phyloP scores from a whole-genome alignment of 2,329 filamentous ascomycete species.

The Lizonia empirigonia region DNA sequence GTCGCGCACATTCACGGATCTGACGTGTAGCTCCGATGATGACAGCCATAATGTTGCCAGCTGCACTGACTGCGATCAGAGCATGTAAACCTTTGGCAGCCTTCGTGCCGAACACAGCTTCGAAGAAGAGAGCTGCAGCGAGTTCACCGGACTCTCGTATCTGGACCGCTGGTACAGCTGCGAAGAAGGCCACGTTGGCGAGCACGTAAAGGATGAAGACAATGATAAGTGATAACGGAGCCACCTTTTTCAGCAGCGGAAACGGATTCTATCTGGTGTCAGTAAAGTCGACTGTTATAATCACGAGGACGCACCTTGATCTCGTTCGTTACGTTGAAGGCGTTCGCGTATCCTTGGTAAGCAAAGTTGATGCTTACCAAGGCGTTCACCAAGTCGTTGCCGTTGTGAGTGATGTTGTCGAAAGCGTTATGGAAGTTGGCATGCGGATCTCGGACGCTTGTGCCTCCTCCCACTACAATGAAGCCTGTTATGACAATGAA shows the following conservation, averaged over 20 bases:
- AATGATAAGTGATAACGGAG: constrained; percentile 56
- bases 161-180: constrained; percentile 50
- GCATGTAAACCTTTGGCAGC: constrained; percentile 61
- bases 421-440: constrained; percentile 38
- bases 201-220: constrained; percentile 51
- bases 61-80: constrained; percentile 34
- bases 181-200: constrained; percentile 35
- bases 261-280: constrained; percentile 58
- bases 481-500: constrained; percentile 52
- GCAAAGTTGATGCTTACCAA: constrained; percentile 43
- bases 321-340: constrained; percentile 44
- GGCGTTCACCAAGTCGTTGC: constrained; percentile 38
- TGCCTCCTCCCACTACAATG: constrained; percentile 37
- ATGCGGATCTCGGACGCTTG: constrained; percentile 31
- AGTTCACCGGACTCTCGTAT: constrained; percentile 60
- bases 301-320: constrained; percentile 29
- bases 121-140: constrained; percentile 65
- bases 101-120: constrained; percentile 62
- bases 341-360: constrained; percentile 39
- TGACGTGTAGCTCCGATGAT: constrained; percentile 38
- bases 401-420: constrained; percentile 34
- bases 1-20: constrained; percentile 38
- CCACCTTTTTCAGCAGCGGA: constrained; percentile 57
- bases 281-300: neutral
- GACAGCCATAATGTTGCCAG: constrained; percentile 39